These are phyloP conservation scores for Aschersonia sp. DNA, from an alignment of 2,329 filamentous ascomycete genomes.

Conservation along the genomic window DNA sequence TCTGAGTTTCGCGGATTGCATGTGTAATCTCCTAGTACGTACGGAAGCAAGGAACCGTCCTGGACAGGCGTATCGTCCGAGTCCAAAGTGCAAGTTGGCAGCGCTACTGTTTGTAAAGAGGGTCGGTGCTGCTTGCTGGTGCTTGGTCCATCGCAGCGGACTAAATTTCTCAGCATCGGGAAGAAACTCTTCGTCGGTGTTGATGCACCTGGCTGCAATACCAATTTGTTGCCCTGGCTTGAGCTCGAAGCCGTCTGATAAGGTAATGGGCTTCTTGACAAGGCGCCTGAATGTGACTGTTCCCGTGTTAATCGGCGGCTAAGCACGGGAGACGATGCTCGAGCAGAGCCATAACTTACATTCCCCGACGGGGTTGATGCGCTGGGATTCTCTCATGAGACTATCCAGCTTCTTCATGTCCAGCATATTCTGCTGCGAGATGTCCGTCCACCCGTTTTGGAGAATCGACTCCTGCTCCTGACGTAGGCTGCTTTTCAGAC, in stretches of 20 bases:
- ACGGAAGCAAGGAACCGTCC: conserved; percentile 8
- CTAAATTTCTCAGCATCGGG: conserved; percentile 2
- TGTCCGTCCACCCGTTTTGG: conserved; percentile 2
- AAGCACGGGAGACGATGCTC: not conserved
- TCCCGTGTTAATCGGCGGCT: not conserved
- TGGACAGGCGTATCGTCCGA: conserved; percentile 7
- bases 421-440: conserved; percentile 7
- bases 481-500: conserved; percentile 1
- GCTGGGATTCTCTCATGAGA: conserved; percentile 8
- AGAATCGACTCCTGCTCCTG: conserved; percentile 4
- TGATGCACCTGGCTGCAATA: conserved; percentile 4
- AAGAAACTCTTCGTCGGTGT: conserved; percentile 2
- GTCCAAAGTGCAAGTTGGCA: conserved; percentile 7
- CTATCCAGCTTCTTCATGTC: conserved; percentile 9
- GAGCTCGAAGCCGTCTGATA: conserved; percentile 6
- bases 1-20: no score
- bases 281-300: conserved; percentile 7
- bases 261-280: conserved; percentile 4
- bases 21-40: not conserved
- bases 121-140: conserved; percentile 1
- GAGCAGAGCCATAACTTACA: not conserved
- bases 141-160: conserved; percentile 4
- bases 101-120: conserved; percentile 6
- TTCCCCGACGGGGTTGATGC: conserved; percentile 7
- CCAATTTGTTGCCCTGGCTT: conserved; percentile 5